Evolutionary conservation across 148 eudicot genomes (phyloP).

Genomic region (Linanthus parryae): DNA sequence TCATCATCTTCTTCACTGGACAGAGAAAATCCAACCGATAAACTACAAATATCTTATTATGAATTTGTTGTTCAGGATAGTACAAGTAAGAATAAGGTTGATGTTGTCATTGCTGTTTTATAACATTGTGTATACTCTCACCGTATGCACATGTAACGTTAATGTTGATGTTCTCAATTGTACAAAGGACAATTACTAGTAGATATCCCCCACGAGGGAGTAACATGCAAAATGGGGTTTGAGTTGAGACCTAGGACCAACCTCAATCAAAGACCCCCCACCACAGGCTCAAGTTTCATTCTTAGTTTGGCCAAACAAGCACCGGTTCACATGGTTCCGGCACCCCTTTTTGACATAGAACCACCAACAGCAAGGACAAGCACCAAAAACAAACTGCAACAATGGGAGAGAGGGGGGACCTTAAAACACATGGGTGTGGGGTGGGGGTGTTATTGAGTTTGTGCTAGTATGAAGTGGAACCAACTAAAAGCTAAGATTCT

Average conservation of each 20-base stretch:
- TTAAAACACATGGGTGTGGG: conserved; percentile 45
- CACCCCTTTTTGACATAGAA: conserved; percentile 12
- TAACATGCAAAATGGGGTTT: conserved; percentile 2
- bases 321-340: conserved; percentile 43
- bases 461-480: conserved; percentile 44
- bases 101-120: too few relatives aligned
- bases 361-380: conserved; percentile 34
- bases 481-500: conserved; percentile 51
- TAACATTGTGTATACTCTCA: too few relatives aligned
- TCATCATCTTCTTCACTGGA: too few relatives aligned
- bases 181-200: conserved; percentile 13
- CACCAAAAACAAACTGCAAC: conserved; percentile 26
- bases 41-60: too few relatives aligned
- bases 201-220: conserved; percentile 16
- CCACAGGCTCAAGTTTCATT: conserved; percentile 16
- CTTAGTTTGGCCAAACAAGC: conserved; percentile 32
- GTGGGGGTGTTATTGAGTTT: conserved; percentile 20
- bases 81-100: too few relatives aligned
- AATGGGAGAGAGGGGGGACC: conserved; percentile 41
- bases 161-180: conserved; percentile 4
- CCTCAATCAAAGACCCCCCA: conserved; percentile 24
- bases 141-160: too few relatives aligned
- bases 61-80: too few relatives aligned
- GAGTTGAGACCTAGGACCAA: conserved; percentile 17
- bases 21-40: too few relatives aligned